Percentiles rank a stretch among this genome's conserved stretches.
Conservation (phyloP, 2,329 filamentous ascomycete genomes). For the Colletotrichum costaricense region DNA sequence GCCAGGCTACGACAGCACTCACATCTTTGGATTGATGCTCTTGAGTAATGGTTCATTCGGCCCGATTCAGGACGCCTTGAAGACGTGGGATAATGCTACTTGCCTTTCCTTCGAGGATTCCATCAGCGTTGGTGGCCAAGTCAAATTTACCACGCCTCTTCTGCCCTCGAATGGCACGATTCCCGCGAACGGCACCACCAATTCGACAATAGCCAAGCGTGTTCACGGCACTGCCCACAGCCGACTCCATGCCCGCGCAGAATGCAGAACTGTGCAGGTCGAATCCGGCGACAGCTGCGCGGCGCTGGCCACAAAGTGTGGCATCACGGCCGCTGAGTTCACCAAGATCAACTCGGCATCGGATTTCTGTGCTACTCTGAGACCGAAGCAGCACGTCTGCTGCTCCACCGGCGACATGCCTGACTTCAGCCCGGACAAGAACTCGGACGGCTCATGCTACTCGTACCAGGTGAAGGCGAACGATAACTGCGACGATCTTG, state of each 20-base stretch:
- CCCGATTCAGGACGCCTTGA: slow-evolving; percentile 44
- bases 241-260: neutral
- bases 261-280: slow-evolving; percentile 22
- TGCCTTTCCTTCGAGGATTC: slow-evolving; percentile 41
- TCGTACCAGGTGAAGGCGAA: slow-evolving; percentile 44
- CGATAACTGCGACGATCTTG: slow-evolving; percentile 48
- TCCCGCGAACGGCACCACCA: slow-evolving; percentile 27
- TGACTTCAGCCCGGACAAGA: slow-evolving; percentile 46
- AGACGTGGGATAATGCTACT: slow-evolving; percentile 42
- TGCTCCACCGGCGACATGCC: slow-evolving; percentile 50
- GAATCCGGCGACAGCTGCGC: slow-evolving; percentile 40
- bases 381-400: slow-evolving; percentile 48
- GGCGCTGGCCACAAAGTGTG: slow-evolving; percentile 40
- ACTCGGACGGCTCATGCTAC: slow-evolving; percentile 48
- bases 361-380: slow-evolving; percentile 44
- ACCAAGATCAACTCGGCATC: slow-evolving; percentile 41
- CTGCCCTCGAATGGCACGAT: slow-evolving; percentile 36
- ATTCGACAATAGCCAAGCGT: slow-evolving; percentile 37
- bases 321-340: slow-evolving; percentile 40
- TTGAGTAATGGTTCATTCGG: slow-evolving; percentile 46
- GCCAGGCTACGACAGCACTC: slow-evolving; percentile 42
- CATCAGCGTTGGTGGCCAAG: slow-evolving; percentile 35
- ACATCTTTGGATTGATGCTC: slow-evolving; percentile 48
- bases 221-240: neutral
- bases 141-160: slow-evolving; percentile 39